phyloP scores from a whole-genome alignment of 257 asterid species.

The Salvia splendens region DNA sequence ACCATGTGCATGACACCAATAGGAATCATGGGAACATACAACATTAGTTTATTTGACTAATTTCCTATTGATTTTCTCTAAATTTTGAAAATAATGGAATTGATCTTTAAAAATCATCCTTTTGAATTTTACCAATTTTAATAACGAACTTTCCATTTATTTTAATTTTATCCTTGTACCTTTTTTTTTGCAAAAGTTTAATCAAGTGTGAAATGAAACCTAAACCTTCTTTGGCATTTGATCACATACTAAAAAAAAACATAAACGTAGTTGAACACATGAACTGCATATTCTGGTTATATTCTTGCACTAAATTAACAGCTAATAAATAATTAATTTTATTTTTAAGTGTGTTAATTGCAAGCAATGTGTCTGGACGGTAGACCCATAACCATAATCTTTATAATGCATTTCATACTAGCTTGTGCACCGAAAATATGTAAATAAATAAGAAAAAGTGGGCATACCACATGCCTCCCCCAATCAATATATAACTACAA shows the following conservation, averaged over 20 bases:
- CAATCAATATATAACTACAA: slow-evolving; percentile 13
- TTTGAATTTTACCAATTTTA: neutral
- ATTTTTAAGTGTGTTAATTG: neutral
- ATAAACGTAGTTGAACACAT: neutral
- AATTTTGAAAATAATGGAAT: neutral
- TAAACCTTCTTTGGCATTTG: neutral
- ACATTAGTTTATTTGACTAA: neutral
- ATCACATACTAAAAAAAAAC: neutral
- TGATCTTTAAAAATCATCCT: neutral
- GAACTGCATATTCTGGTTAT: slow-evolving; percentile 7
- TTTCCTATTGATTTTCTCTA: neutral
- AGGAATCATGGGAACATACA: slow-evolving; percentile 21
- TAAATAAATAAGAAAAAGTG: neutral
- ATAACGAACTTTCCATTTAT: neutral
- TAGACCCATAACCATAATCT: too few relatives aligned
- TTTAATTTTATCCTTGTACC: neutral
- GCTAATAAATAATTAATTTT: neutral
- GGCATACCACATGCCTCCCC: slow-evolving; percentile 19
- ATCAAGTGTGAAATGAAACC: neutral
- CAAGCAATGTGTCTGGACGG: neutral
- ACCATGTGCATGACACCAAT: slow-evolving; percentile 19
- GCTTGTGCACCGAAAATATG: neutral
- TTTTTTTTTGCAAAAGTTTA: neutral
- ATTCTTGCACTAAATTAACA: neutral
- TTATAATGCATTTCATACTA: neutral